Evolutionary conservation across 2,329 filamentous ascomycete genomes (phyloP), one percentile per base, ranked within the genome.

Genomic region (Stromatinia cepivora): DNA sequence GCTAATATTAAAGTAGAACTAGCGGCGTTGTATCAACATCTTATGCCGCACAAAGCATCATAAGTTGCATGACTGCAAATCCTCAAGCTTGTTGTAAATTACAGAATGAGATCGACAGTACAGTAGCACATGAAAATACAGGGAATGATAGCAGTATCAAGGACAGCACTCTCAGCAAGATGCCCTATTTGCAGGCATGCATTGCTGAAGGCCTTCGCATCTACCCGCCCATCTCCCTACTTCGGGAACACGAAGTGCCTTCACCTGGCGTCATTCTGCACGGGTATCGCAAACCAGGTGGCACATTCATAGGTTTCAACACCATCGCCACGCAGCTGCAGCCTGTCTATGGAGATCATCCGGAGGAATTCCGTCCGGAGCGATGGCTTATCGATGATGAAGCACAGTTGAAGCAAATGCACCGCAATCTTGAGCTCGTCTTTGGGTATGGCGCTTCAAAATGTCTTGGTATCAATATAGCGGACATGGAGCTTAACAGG

Each of bases 161-260:
- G 25, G 56, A 58, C 34, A 39, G 22, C 34, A 58, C 56, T 39
- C 25, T 58, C 25, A 58, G 25, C 17, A 10, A 58, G 34, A 58
- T 58, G 56, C 79, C 81, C 0, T 86, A 85, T 70, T 78, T 87
- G 10, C 81, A 84, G 71, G 84, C 84, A 0, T 81, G 82, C 7
- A 81, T 86, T 52, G 81, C 81, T 63, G 85, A 86, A 72, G 81
- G 80, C 0, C 75, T 86, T 25, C 79, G 85, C 0, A 79, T 85
- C 31, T 81, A 79, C 70, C 81, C 83, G 2, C 83, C 83, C 0
- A 79, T 82, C 57, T 54, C 78, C 75, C 48, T 77, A 75, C 36
- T 71, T 70, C 34, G 72, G 2, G 63, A 72, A 0, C 64, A 73
- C 2, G 72, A 79, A 1, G 67, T 67, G 0, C 74, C 74, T 25